Conservation (phyloP, 1,284 basidiomycete genomes). For the Ceratobasidium sp. region DNA sequence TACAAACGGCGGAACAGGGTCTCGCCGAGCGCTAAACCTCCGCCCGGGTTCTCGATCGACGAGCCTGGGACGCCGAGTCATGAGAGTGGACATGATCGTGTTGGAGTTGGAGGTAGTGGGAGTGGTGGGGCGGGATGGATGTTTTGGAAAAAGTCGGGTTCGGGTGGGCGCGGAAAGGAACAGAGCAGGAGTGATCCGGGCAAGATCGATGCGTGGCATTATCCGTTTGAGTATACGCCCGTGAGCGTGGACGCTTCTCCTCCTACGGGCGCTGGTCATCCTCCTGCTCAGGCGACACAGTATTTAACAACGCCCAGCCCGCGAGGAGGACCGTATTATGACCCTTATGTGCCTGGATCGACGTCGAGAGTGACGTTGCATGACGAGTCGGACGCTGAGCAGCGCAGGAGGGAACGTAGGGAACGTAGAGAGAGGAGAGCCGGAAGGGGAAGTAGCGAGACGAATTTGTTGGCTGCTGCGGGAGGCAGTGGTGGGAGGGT, state of each 20-base stretch:
- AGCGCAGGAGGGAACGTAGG: neutral
- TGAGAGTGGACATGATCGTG: neutral
- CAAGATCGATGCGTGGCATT: conserved; percentile 35
- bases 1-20: conserved; percentile 22
- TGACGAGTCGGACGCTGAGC: neutral
- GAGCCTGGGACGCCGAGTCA: neutral
- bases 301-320: neutral
- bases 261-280: neutral
- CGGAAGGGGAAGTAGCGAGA: conserved; percentile 2
- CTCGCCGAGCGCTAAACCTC: neutral
- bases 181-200: conserved; percentile 12
- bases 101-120: neutral
- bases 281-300: neutral
- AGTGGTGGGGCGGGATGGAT: conserved; percentile 1
- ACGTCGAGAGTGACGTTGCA: neutral
- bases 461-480: neutral
- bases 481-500: neutral
- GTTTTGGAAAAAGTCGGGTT: neutral
- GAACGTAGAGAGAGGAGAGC: neutral
- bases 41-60: conserved; percentile 31
- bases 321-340: neutral
- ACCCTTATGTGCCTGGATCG: no score
- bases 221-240: conserved; percentile 31
- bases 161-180: neutral
- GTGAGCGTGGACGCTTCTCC: neutral